Percentiles rank a stretch among this genome's conserved stretches.
phyloP scores from a whole-genome alignment of 73 alveolate species.

The Paraurostyla sp. region DNA sequence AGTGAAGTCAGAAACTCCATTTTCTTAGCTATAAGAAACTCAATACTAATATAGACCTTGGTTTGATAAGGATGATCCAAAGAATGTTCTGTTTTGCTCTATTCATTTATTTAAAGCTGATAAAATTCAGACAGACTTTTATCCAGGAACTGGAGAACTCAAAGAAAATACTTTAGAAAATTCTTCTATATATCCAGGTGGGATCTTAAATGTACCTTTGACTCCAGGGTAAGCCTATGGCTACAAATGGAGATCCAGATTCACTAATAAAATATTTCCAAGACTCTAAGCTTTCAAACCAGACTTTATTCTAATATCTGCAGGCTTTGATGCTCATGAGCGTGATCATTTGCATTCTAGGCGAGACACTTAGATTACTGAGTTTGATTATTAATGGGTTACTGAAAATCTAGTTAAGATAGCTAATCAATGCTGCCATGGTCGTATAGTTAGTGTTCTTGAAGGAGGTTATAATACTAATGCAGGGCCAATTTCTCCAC shows the following conservation, averaged over 20 bases:
- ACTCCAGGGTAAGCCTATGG: slow-evolving; percentile 53
- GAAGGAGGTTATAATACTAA: slow-evolving; percentile 98
- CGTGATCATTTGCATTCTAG: slow-evolving; percentile 73
- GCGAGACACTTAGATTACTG: slow-evolving; percentile 66
- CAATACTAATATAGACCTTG: slow-evolving; percentile 81
- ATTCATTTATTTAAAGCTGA: slow-evolving; percentile 74
- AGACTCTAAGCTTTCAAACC: slow-evolving; percentile 94
- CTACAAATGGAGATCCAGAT: slow-evolving; percentile 76
- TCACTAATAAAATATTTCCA: slow-evolving; percentile 86
- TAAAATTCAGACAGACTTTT: slow-evolving; percentile 15
- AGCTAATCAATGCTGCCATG: slow-evolving; percentile 92
- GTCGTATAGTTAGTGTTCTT: slow-evolving; percentile 93
- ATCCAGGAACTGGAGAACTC: slow-evolving; percentile 69
- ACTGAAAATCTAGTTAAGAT: slow-evolving; percentile 91
- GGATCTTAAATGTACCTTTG: slow-evolving; percentile 90
- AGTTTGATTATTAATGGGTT: slow-evolving; percentile 94
- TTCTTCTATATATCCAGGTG: slow-evolving; percentile 90
- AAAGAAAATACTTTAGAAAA: slow-evolving; percentile 76
- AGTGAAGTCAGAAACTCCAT: slow-evolving; percentile 10
- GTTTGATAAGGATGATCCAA: slow-evolving; percentile 90
- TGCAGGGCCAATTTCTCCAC: slow-evolving; percentile 88
- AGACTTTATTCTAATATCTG: slow-evolving; percentile 95
- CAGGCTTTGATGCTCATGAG: slow-evolving; percentile 99
- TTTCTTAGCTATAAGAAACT: not conserved
- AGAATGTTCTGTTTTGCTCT: slow-evolving; percentile 85